phyloP scores from a whole-genome alignment of 345 rosid genomes.

The Euphorbia peplus region DNA sequence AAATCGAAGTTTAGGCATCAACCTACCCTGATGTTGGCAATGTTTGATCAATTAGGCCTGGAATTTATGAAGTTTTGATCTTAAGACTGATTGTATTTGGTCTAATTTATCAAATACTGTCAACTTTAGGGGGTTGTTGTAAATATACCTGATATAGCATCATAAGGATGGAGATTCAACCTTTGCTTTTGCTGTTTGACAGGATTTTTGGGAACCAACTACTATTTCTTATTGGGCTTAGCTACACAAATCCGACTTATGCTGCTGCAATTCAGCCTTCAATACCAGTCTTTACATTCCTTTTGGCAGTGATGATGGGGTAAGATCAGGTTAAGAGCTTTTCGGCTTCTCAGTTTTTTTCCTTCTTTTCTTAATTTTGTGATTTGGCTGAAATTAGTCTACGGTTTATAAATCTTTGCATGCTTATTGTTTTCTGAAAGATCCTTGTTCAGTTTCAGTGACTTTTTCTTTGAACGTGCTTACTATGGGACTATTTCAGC shows the following conservation, averaged over 20 bases:
- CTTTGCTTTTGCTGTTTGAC: constrained; percentile 21
- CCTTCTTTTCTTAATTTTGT: neutral
- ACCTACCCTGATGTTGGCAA: too few species aligned
- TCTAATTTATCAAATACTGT: too few species aligned
- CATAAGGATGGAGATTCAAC: neutral
- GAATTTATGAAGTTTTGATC: too few species aligned
- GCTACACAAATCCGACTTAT: constrained; percentile 94
- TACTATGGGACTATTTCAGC: too few species aligned
- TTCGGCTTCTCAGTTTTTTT: constrained; percentile 9
- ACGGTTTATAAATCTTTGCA: neutral
- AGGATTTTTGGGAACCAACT: constrained; percentile 99
- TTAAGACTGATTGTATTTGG: too few species aligned
- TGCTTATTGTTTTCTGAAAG: constrained; percentile 8
- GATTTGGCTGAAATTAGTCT: neutral
- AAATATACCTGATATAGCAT: constrained; percentile 12
- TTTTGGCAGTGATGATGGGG: constrained; percentile 92
- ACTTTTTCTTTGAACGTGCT: too few species aligned
- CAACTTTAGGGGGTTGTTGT: too few species aligned
- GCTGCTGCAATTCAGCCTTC: constrained; percentile 99
- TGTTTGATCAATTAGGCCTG: too few species aligned
- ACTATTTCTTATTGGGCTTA: constrained; percentile 87
- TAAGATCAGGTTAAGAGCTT: constrained; percentile 27
- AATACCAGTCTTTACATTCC: constrained; percentile 93
- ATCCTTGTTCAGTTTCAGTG: constrained; percentile 21
- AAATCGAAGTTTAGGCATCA: too few species aligned